A percentile compares a stretch with the other conserved stretches of the same genome.
These are phyloP conservation scores for Diutina scorzettiae DNA, from an alignment of 1,139 yeast species.

Conservation along the genomic window DNA sequence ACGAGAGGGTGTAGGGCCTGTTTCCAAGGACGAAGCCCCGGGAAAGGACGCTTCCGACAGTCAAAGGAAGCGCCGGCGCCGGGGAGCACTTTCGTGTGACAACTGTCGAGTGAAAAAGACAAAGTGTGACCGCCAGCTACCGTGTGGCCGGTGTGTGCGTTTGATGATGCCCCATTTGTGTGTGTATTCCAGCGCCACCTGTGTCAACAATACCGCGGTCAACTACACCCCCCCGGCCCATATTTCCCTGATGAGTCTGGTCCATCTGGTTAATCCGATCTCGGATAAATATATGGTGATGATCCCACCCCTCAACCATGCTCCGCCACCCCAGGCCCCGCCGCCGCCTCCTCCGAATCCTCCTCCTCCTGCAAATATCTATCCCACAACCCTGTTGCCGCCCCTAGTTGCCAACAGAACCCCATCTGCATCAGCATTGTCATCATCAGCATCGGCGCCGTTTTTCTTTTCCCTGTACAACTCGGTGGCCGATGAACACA, in stretches of 20 bases:
- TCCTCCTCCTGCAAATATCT: not conserved
- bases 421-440: too few species aligned
- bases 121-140: conserved; percentile 4
- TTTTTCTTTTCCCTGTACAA: not conserved
- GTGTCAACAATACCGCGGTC: not conserved
- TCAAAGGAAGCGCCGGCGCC: conserved; percentile 3
- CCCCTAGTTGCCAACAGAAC: too few species aligned
- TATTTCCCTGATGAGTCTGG: too few species aligned
- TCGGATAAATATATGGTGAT: not conserved
- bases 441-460: too few species aligned
- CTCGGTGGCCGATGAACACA: not conserved
- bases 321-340: not conserved
- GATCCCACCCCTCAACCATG: too few species aligned
- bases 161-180: conserved; percentile 4
- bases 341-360: not conserved
- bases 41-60: too few species aligned
- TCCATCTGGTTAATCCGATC: not conserved
- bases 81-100: conserved; percentile 4
- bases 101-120: conserved; percentile 4
- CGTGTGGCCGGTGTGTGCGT: conserved; percentile 3
- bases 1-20: too few species aligned
- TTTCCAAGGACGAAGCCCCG: too few species aligned
- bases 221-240: too few species aligned
- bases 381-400: not conserved
- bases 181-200: not conserved